Evolutionary conservation across 495 filamentous ascomycete genomes (phyloP), one percentile per base, ranked within the genome.

Genomic region (Hyaloscypha finlandica): DNA sequence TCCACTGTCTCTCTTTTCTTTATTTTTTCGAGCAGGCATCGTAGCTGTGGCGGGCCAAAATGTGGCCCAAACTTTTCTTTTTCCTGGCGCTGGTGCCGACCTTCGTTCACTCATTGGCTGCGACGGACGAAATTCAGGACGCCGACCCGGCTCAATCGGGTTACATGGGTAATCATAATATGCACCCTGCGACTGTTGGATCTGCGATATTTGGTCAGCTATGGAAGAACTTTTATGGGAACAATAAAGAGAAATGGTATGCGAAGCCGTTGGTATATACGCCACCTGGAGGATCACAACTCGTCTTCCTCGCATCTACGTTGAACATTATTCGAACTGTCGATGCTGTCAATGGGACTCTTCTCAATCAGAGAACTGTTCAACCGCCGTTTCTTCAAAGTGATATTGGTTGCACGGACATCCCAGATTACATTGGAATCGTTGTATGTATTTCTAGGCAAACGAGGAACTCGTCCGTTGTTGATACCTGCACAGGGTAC

Each of bases 191-290:
- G 8, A 73, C 77, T 42, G 74, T 82, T 31, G 73, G 68, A 12
- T 75, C 73, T 9, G 22, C 77, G 12, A 73, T 67, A 25, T 79
- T 80, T 66, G 76, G 77, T 42, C 51, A 71, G 9, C 68, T 77
- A 12, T 82, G 74, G 74, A 72, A 74, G 48, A 74, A 71, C 22
- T 54, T 56, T 2, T 71, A 70, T 56, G 63, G 67, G 4, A 48
- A 14, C 51, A 42, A n/a, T 25, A 31, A 76, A 37, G 72, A 74
- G 64, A 66, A 52, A 63, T 79, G 77, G 64, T 81, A 73, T 65
- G 75, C 81, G 6, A 75, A 80, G 66, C 81, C 81, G 12, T 73
- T 83, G n/a, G 77, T 81, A 19, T 83, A 79, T 57, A 84, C 81
- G 2, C 74, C 77, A 22, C 42, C 42, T 30, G 66, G 68, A 32